A percentile compares a stretch with the other conserved stretches of the same genome.
Evolutionary conservation across 2,329 filamentous ascomycete genomes (phyloP).

Genomic region (Arthroderma sp.): DNA sequence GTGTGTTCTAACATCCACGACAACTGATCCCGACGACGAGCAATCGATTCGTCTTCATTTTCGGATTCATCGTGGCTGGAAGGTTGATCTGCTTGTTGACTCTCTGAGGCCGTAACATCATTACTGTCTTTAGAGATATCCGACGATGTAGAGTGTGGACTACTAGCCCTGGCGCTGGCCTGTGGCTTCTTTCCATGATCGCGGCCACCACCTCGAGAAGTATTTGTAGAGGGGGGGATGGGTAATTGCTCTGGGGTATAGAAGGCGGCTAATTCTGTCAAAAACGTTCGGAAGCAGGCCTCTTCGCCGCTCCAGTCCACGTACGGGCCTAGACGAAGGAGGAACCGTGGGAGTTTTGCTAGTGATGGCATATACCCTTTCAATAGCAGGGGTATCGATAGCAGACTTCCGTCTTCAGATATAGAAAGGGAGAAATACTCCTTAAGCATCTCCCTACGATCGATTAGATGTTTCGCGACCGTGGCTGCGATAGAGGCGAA

Average conservation of each 20-base stretch:
- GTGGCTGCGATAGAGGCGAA: slow-evolving; percentile 54
- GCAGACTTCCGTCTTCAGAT: slow-evolving; percentile 61
- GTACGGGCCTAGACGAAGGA: slow-evolving; percentile 75
- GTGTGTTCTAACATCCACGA: slow-evolving; percentile 66
- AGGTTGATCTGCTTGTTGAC: slow-evolving; percentile 17
- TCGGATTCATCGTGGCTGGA: slow-evolving; percentile 30
- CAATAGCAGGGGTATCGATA: slow-evolving; percentile 68
- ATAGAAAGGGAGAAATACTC: slow-evolving; percentile 91
- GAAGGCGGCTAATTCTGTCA: slow-evolving; percentile 77
- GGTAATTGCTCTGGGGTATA: slow-evolving; percentile 83
- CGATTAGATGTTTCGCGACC: slow-evolving; percentile 42
- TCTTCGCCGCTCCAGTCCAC: slow-evolving; percentile 81
- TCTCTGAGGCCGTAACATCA: neutral
- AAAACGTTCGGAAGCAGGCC: slow-evolving; percentile 69
- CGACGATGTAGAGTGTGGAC: neutral
- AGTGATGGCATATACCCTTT: slow-evolving; percentile 81
- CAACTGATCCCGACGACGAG: slow-evolving; percentile 53
- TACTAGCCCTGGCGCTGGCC: neutral
- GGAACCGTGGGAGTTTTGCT: slow-evolving; percentile 76
- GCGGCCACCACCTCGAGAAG: slow-evolving; percentile 8
- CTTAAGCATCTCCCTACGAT: slow-evolving; percentile 68
- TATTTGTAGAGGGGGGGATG: neutral
- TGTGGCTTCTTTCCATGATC: neutral
- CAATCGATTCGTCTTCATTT: slow-evolving; percentile 34
- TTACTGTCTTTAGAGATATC: neutral